phyloP scores from a whole-genome alignment of 2,329 filamentous ascomycete genomes.

The Trichoderma pleuroti region DNA sequence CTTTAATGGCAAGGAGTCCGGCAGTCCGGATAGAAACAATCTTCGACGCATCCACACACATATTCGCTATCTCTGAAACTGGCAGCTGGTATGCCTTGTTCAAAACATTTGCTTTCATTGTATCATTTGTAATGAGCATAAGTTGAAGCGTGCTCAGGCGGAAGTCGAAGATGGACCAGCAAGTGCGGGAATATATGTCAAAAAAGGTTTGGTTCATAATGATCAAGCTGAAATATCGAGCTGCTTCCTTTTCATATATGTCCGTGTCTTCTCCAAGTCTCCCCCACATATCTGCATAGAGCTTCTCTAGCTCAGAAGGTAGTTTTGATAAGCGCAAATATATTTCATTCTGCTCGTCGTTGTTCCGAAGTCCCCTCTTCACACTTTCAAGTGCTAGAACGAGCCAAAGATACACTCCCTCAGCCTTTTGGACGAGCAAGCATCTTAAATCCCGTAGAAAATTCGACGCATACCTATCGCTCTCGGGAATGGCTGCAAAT shows the following conservation, averaged over 20 bases:
- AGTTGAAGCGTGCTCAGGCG: too few species aligned
- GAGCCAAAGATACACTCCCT: background rate
- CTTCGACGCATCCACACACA: background rate
- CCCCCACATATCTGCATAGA: background rate
- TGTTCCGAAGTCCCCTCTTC: background rate
- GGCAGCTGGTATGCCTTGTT: background rate
- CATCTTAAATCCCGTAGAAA: accelerated
- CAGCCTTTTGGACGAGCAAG: background rate
- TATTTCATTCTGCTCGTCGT: background rate
- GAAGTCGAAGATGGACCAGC: too few species aligned
- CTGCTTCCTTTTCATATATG: background rate
- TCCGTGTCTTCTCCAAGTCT: background rate
- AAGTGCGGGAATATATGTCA: too few species aligned
- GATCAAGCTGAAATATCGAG: background rate
- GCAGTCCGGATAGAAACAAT: background rate
- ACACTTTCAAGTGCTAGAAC: background rate
- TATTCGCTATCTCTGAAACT: background rate
- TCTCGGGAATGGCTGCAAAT: background rate
- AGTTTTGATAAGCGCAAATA: background rate
- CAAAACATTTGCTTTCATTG: background rate
- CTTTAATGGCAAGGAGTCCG: background rate
- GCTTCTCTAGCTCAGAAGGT: background rate
- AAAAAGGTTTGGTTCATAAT: background rate
- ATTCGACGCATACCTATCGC: background rate
- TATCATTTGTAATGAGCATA: background rate